A percentile compares a stretch with the other conserved stretches of the same genome.
phyloP scores from a whole-genome alignment of 306 rosid species.

The Fagus sylvatica region DNA sequence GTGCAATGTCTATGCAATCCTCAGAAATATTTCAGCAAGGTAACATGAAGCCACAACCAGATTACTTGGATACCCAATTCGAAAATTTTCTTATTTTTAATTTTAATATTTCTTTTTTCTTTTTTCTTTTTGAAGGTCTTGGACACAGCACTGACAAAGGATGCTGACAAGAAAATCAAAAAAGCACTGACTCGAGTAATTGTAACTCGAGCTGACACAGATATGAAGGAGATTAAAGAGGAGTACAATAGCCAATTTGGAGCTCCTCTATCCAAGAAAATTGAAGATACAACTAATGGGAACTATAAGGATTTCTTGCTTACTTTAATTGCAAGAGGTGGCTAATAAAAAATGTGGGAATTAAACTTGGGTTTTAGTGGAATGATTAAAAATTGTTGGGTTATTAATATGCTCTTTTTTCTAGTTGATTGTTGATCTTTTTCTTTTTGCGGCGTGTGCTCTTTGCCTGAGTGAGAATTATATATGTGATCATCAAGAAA shows the following conservation, averaged over 20 bases:
- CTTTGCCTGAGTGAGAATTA: slow-evolving; percentile 14
- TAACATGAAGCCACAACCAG: slow-evolving; percentile 21
- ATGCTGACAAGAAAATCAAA: slow-evolving; percentile 54
- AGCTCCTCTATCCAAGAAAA: slow-evolving; percentile 51
- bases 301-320: slow-evolving; percentile 85
- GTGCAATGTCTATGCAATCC: slow-evolving; percentile 76
- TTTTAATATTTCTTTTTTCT: neutral
- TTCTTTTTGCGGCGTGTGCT: slow-evolving; percentile 6
- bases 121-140: slow-evolving; percentile 41
- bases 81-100: neutral
- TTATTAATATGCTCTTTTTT: slow-evolving; percentile 1
- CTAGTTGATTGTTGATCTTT: slow-evolving; percentile 11
- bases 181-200: slow-evolving; percentile 80
- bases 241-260: slow-evolving; percentile 55
- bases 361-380: neutral
- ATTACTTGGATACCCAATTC: neutral
- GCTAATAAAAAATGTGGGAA: slow-evolving; percentile 20
- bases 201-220: slow-evolving; percentile 73
- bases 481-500: neutral
- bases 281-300: slow-evolving; percentile 66
- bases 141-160: slow-evolving; percentile 54
- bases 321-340: slow-evolving; percentile 58
- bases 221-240: slow-evolving; percentile 62
- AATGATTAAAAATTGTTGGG: slow-evolving; percentile 2
- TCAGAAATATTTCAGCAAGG: slow-evolving; percentile 64